Percentiles rank a stretch among this genome's conserved stretches.
phyloP scores from a whole-genome alignment of 495 filamentous ascomycete genomes.

The Aspergillus steynii region DNA sequence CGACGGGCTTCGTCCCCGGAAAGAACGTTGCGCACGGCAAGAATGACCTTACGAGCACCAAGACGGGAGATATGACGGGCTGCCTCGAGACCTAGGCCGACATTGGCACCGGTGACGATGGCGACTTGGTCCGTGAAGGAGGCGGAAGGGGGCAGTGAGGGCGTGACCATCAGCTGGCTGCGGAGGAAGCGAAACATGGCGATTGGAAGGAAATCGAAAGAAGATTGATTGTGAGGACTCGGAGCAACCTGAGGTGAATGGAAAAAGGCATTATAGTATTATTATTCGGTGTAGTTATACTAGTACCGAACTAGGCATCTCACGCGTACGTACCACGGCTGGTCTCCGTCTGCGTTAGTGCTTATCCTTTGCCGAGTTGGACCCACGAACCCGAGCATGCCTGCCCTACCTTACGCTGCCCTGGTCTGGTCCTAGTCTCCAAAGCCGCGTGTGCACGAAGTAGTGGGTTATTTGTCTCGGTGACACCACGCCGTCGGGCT shows the following conservation, averaged over 20 bases:
- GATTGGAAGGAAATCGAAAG: neutral
- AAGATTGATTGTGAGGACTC: neutral
- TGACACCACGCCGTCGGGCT: no score
- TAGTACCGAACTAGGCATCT: no score
- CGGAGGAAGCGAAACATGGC: slow-evolving; percentile 36
- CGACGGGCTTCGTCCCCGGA: slow-evolving; percentile 46
- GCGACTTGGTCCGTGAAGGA: slow-evolving; percentile 43
- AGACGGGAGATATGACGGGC: slow-evolving; percentile 48
- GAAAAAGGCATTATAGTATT: neutral
- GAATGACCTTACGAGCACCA: slow-evolving; percentile 48
- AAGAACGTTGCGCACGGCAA: slow-evolving; percentile 51
- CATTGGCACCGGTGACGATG: slow-evolving; percentile 55
- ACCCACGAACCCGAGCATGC: no score
- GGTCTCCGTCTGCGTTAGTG: no score
- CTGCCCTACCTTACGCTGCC: no score
- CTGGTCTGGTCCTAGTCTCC: no score
- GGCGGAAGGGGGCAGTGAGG: slow-evolving; percentile 27
- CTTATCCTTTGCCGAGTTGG: no score
- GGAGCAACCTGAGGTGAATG: neutral
- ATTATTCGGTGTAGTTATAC: no score
- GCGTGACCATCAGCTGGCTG: slow-evolving; percentile 46
- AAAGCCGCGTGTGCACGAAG: no score
- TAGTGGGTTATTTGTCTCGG: no score
- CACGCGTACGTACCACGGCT: no score
- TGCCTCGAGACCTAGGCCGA: slow-evolving; percentile 54